Percentiles rank a stretch among this genome's conserved stretches.
Evolutionary conservation across 805 yeast genomes (phyloP).

Genomic region (Nematodospora valgi): DNA sequence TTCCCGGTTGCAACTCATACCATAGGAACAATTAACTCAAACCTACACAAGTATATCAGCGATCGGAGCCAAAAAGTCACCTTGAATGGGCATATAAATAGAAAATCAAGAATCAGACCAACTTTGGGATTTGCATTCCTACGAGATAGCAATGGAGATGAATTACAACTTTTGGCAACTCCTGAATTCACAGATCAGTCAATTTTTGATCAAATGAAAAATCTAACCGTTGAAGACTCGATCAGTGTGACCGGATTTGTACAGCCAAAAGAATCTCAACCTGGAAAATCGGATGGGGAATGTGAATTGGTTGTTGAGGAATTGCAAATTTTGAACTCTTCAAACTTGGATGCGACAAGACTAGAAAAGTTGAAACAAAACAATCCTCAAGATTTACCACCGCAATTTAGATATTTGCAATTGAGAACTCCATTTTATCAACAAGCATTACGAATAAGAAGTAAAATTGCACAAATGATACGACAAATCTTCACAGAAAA

Average conservation of each 20-base stretch:
- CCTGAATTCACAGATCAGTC: constrained; percentile 41
- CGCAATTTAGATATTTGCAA: constrained; percentile 79
- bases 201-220: constrained; percentile 36
- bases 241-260: constrained; percentile 61
- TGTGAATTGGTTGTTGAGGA: constrained; percentile 60
- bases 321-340: constrained; percentile 56
- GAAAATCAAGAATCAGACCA: constrained; percentile 68
- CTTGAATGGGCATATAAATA: constrained; percentile 82
- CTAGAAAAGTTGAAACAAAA: constrained; percentile 55
- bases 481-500: constrained; percentile 37
- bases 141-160: constrained; percentile 69
- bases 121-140: constrained; percentile 70
- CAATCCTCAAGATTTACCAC: constrained; percentile 59
- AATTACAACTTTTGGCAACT: constrained; percentile 46
- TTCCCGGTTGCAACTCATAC: constrained; percentile 36
- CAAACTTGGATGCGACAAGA: constrained; percentile 66
- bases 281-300: constrained; percentile 8
- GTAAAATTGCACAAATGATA: constrained; percentile 48
- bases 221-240: constrained; percentile 70
- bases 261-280: constrained; percentile 26
- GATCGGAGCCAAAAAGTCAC: constrained; percentile 29
- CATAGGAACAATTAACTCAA: constrained; percentile 12
- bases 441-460: constrained; percentile 51
- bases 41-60: constrained; percentile 11
- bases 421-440: constrained; percentile 61